Conservation (phyloP, 2,329 filamentous ascomycete species). For the Aureobasidium leucospermi region DNA sequence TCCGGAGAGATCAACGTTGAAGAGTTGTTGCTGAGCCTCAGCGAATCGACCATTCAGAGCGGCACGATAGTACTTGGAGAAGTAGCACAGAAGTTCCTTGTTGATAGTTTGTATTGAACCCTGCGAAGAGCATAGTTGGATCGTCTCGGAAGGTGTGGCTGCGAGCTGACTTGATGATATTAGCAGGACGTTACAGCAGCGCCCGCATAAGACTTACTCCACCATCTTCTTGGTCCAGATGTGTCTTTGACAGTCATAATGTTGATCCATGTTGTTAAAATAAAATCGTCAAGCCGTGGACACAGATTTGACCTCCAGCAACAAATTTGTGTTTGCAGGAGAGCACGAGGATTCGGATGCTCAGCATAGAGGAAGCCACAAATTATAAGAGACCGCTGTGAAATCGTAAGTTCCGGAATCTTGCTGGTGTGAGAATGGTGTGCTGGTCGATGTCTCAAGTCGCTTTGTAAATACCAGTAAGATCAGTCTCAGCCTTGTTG, state of each 20-base stretch:
- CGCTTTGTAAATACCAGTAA: background rate
- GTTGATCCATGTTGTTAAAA: background rate
- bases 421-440: too few relatives aligned
- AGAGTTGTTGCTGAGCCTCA: background rate
- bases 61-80: background rate
- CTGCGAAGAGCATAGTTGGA: background rate
- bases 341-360: too few relatives aligned
- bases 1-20: background rate
- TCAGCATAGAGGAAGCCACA: too few relatives aligned
- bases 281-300: too few relatives aligned
- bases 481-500: background rate
- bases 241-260: background rate
- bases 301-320: too few relatives aligned
- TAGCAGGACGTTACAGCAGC: background rate
- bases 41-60: background rate
- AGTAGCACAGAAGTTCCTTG: conserved; percentile 8
- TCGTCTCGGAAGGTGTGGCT: background rate
- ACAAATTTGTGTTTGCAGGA: too few relatives aligned
- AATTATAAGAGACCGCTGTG: too few relatives aligned
- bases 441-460: background rate
- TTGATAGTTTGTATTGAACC: background rate
- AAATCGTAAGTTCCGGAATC: background rate
- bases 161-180: background rate
- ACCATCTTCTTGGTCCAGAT: background rate
- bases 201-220: background rate